Evolutionary conservation across 768 basidiomycete genomes (phyloP), one percentile per base, ranked within the genome.

Genomic region (Leccinum rimulosum): DNA sequence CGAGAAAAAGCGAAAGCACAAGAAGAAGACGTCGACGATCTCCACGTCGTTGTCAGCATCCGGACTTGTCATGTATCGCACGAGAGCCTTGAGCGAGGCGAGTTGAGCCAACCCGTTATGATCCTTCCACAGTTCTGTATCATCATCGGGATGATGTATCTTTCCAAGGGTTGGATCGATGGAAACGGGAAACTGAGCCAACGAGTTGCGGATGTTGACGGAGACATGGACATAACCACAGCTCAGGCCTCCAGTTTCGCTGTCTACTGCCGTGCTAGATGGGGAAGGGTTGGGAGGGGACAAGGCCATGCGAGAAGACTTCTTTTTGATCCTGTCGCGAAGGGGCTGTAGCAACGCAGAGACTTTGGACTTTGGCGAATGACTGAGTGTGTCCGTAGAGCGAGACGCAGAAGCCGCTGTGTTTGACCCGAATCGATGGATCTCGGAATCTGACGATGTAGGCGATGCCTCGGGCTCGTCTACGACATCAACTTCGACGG

Each of bases 1-100:
- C 14, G 82, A 80, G 75, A 88, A 91, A 60, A 84, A 80, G 28
- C 89, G 84, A 73, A 91, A 92, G 54, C 81, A 84, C n/a, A 84
- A 72, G 73, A 89, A 86, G 74, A 92, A 88, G 2, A 82, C 70
- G 59, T 80, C 70, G 60, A 73, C 65, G 71, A 88, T 68, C 40
- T 80, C 70, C 54, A 72, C 68, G 57, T 85, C 80, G 51, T 49
- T 55, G 17, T 77, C 61, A 9, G 66, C 66, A 43, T 78, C 73
- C 43, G 75, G 74, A 3, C 79, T 78, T 2, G 82, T 80, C 58
- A 84, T 71, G 22, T 82, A 74, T 36, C 75, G 74, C 40, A 83
- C 71, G 55, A 83, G 73, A 38, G 78, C 78, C 14, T 72, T 64
- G 38, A 82, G 68, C 7, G 80, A 76, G 19, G 70, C 72, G 50